A percentile compares a stretch with the other conserved stretches of the same genome.
phyloP scores from a whole-genome alignment of 352 stramenopile species.

The Phytophthora fragariae region DNA sequence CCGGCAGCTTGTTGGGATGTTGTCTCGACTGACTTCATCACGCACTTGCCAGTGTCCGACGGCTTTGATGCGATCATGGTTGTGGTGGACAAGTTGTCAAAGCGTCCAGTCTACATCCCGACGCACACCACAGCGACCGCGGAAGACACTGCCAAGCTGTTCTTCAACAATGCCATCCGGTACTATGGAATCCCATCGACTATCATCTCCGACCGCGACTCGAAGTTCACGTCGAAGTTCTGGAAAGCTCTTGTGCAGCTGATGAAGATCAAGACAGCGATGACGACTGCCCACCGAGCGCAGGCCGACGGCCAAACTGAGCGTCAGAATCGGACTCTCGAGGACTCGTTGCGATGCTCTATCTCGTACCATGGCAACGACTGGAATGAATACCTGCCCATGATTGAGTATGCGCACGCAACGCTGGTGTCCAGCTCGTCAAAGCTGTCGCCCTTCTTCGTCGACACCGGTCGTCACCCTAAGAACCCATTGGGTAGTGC shows the following conservation, averaged over 20 bases:
- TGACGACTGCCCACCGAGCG: background rate
- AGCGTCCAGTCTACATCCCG: background rate
- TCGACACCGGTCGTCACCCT: no score
- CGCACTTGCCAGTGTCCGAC: no score
- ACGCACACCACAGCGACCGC: no score
- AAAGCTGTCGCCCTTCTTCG: background rate
- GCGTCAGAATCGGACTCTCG: background rate
- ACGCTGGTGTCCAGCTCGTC: background rate
- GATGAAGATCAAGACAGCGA: background rate
- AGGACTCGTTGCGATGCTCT: background rate
- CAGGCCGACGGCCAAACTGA: background rate
- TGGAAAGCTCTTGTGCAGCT: background rate
- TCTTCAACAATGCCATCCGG: no score
- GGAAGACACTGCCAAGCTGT: no score
- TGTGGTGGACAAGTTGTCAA: no score
- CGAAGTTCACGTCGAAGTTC: background rate
- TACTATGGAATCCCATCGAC: no score
- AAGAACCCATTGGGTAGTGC: background rate
- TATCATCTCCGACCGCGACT: background rate
- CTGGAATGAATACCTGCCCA: background rate
- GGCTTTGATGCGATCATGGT: no score
- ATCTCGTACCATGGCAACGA: background rate
- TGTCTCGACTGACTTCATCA: background rate
- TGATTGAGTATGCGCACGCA: background rate
- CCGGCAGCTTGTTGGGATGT: background rate